These are phyloP conservation scores for Aphanomyces cochlioides DNA, from an alignment of 352 stramenopile genomes.

Conservation along the genomic window DNA sequence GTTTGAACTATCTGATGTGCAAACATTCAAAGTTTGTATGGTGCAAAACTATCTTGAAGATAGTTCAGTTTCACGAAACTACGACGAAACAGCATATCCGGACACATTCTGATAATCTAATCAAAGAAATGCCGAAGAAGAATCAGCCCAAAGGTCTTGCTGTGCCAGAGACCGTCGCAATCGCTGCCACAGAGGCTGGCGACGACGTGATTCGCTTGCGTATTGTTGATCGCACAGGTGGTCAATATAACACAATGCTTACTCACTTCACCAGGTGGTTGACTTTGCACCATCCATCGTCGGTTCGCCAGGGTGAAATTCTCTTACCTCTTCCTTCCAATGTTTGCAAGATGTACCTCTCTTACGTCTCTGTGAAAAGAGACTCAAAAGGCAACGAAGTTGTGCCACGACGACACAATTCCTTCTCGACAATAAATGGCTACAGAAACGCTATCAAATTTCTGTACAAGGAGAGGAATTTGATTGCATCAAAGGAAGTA, in stretches of 20 bases:
- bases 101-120: background rate
- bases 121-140: background rate
- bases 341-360: slow-evolving; percentile 7
- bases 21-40: slow-evolving; percentile 5
- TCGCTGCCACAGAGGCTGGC: background rate
- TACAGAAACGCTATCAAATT: slow-evolving; percentile 14
- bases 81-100: slow-evolving; percentile 1
- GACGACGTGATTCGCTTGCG: background rate
- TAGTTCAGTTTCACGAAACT: slow-evolving; percentile 4
- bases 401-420: background rate
- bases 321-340: background rate
- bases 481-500: background rate
- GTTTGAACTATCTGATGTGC: background rate
- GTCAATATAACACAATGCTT: slow-evolving; percentile 7
- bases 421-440: slow-evolving; percentile 1
- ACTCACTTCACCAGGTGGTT: slow-evolving; percentile 1
- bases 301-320: background rate
- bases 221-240: background rate
- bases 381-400: background rate
- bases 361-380: background rate
- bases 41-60: background rate
- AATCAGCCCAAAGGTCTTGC: background rate
- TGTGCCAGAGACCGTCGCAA: background rate
- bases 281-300: background rate
- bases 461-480: background rate